Percentiles rank a stretch among this genome's conserved stretches.
Conservation (phyloP, 495 filamentous ascomycete species). For the Stereocaulon alpinum region DNA sequence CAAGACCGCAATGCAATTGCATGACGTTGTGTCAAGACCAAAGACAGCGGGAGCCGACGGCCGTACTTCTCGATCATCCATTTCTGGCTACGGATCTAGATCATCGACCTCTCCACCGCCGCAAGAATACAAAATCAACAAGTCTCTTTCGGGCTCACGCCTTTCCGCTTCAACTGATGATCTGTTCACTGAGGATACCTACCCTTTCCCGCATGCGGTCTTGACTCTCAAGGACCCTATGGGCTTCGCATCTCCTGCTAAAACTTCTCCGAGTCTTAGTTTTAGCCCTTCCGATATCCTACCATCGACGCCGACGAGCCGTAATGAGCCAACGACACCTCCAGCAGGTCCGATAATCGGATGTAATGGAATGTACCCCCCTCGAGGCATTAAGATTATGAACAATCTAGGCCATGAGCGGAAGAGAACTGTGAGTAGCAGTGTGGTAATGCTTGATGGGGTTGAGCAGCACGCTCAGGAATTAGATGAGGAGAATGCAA, state of each 20-base stretch:
- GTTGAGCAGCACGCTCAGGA: constrained; percentile 39
- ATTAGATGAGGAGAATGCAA: constrained; percentile 35
- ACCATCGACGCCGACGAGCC: constrained; percentile 20
- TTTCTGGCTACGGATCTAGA: constrained; percentile 16
- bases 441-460: constrained; percentile 35
- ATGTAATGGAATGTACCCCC: constrained; percentile 1
- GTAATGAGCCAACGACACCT: constrained; percentile 18
- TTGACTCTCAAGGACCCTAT: not conserved
- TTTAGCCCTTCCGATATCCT: constrained; percentile 18
- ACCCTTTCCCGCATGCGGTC: constrained; percentile 11
- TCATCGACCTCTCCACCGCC: constrained; percentile 12
- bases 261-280: constrained; percentile 19
- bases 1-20: constrained; percentile 18
- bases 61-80: constrained; percentile 12
- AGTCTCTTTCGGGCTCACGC: not conserved
- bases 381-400: not conserved
- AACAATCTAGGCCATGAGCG: constrained; percentile 15
- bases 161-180: constrained; percentile 13
- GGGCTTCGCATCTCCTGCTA: constrained; percentile 9
- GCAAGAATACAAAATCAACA: not conserved
- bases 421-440: constrained; percentile 21
- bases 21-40: constrained; percentile 14
- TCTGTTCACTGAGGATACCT: constrained; percentile 10
- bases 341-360: constrained; percentile 4
- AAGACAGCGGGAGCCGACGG: constrained; percentile 20